A percentile compares a stretch with the other conserved stretches of the same genome.
phyloP scores from a whole-genome alignment of 768 basidiomycete species.

The Tylopilus intermedius region DNA sequence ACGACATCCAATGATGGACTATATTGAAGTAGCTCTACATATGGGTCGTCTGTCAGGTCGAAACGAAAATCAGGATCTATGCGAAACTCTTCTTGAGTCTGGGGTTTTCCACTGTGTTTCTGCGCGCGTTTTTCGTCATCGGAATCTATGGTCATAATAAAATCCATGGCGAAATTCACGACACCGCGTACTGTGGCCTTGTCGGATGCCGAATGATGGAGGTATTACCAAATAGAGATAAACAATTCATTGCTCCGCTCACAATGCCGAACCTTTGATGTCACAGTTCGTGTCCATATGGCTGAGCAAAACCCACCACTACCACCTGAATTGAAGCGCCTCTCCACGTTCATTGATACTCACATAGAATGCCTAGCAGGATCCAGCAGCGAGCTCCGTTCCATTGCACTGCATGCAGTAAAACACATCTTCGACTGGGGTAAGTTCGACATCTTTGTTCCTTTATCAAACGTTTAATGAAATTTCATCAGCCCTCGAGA shows the following conservation, averaged over 20 bases:
- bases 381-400: conserved; percentile 49
- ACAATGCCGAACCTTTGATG: neutral
- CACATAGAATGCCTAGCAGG: conserved; percentile 51
- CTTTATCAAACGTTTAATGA: neutral
- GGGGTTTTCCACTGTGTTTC: conserved; percentile 19
- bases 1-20: conserved; percentile 51
- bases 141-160: conserved; percentile 81
- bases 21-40: conserved; percentile 48
- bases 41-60: conserved; percentile 69
- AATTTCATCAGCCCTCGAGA: conserved; percentile 49
- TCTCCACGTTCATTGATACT: conserved; percentile 54
- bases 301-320: conserved; percentile 19
- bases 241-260: conserved; percentile 6
- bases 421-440: conserved; percentile 76
- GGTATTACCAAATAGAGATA: conserved; percentile 15
- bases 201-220: neutral
- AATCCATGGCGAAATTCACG: conserved; percentile 40
- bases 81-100: conserved; percentile 45
- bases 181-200: neutral
- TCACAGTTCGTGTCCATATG: conserved; percentile 8
- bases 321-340: conserved; percentile 41
- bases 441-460: conserved; percentile 32
- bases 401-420: conserved; percentile 59
- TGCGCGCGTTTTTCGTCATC: conserved; percentile 54
- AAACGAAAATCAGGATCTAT: conserved; percentile 84